phyloP scores from a whole-genome alignment of 495 filamentous ascomycete genomes.

The Podospora appendiculata region DNA sequence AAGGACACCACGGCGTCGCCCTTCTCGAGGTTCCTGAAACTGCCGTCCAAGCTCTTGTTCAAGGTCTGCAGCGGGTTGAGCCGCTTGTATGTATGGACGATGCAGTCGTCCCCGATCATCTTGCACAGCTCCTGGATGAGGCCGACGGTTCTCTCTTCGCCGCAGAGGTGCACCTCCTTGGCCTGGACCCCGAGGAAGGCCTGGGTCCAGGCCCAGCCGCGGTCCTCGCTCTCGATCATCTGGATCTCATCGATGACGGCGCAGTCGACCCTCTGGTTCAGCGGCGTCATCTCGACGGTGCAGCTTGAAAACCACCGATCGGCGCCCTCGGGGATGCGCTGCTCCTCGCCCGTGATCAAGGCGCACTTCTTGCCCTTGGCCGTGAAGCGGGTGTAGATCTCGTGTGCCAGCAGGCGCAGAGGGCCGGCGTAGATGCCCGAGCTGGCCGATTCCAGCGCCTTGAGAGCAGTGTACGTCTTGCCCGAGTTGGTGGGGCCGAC shows the following conservation, averaged over 20 bases:
- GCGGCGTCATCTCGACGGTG: conserved; percentile 91
- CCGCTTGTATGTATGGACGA: conserved; percentile 74
- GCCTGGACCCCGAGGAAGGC: conserved; percentile 81
- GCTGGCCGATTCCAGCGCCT: conserved; percentile 69
- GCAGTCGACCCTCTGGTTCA: conserved; percentile 67
- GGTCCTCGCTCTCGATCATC: conserved; percentile 74
- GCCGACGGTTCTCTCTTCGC: conserved; percentile 75
- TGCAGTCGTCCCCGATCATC: conserved; percentile 71
- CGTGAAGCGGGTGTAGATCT: conserved; percentile 77
- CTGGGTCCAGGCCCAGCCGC: conserved; percentile 97
- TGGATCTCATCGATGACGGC: conserved; percentile 98
- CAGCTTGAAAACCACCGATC: conserved; percentile 61
- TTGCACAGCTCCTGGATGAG: conserved; percentile 74
- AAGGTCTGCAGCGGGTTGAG: conserved; percentile 68
- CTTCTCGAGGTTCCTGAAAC: conserved; percentile 62
- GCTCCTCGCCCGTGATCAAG: conserved; percentile 88
- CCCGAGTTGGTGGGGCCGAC: conserved; percentile 98
- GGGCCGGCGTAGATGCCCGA: conserved; percentile 88
- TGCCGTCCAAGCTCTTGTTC: conserved; percentile 50
- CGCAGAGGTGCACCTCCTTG: conserved; percentile 87
- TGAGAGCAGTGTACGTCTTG: conserved; percentile 92
- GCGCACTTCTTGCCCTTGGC: conserved; percentile 66
- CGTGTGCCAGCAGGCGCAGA: conserved; percentile 82
- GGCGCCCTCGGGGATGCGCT: conserved; percentile 46
- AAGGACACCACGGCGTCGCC: conserved; percentile 90